Base-by-base conservation (phyloP, 345 rosid species). In the Populus davidiana region DNA sequence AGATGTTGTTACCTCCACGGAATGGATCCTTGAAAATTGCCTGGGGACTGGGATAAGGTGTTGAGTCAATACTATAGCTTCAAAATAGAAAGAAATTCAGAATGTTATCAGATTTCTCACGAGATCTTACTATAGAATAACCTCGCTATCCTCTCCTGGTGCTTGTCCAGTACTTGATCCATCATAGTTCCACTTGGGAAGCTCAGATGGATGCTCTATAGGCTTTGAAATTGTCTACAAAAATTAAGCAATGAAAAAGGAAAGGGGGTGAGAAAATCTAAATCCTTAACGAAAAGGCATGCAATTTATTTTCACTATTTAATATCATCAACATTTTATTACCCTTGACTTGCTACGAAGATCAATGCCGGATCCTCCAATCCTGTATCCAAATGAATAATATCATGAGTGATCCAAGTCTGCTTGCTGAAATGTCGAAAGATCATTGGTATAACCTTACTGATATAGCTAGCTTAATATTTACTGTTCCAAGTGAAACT, bases 91-190 rank as follows among this genome's bases (percentile, higher is more conserved):
- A 77, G 18, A 16, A 67, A 71, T 31, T 6, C 14, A 70, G 31
- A 43, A 64, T 70, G 47, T 20, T n/a, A 21, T n/a, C 16, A 75
- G 63, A 13, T 23, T 69, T 43, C 38, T 36, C 38, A 38, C 44
- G 23, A 76, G 81, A 68, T 83, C 94, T 92, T 92, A 96, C 99
- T 90, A 96, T 86, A 96, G 80, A 82, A 93, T 96, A 78, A 96
- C 99, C 89, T 93, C 99, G 86, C 99, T 96, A 70, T 95, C 98
- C 49, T 95, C 97, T 72, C 99, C 99, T 7, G 94, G 97, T 39
- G 98, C 98, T 75, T 94, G 98, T 80, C 97, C 98, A 0, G 98
- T 94, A 78, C 99, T 96, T 35, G 99, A 96, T 78, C 99, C 99
- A 75, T 96, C 99, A 76, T 90, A 96, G 86, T 96, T 96, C 99